Evolutionary conservation across 495 filamentous ascomycete species (phyloP), one percentile per base, ranked within the genome.

Genomic region (Neurospora tetraspora): DNA sequence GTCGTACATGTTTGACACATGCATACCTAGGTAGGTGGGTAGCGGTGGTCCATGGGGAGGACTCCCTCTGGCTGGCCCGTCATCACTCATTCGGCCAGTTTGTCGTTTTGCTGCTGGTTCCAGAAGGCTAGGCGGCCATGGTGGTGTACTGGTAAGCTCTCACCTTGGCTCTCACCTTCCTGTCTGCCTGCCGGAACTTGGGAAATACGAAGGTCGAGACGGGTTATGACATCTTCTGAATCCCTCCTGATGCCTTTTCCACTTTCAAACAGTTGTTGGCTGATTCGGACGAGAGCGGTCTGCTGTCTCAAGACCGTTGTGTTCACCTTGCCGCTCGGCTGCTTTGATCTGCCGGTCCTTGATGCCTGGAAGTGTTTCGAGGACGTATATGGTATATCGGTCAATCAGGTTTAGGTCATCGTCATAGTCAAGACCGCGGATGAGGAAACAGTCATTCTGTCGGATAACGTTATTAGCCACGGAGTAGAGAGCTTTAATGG

Each of bases 371-470:
- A 71, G 38, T 9, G 70, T 71, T 37, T 73, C 69, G 31, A 73
- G 69, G 23, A 71, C 23, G 34, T 65, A 69, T 23, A 69, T 31
- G 23, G 53, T 37, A 11, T 45, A 14, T n/a, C 10, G 20, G 38
- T 73, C 69, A 20, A 73, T 68, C 23, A 71, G 42, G 23, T 68
- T 31, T 18, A 70, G 36, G 5, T 42, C 18, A 2, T 42, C 23
- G 38, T 73, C 69, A 4, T 20, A 8, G 6, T 47, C 72, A 39
- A 38, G 37, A 7, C 72, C 72, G 7, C 31, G 27, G 12, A 73
- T 73, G 39, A 73, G 39, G 23, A 71, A 31, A 12, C 37, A 71
- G 11, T 73, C 72, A 47, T 71, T 73, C 72, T 73, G 31, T n/a
- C 4, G 42, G 11, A 27, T 37, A 5, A 42, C 14, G 11, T 10